Conservation (phyloP, 1,139 yeast genomes). For the Suhomyces bolitotheri region DNA sequence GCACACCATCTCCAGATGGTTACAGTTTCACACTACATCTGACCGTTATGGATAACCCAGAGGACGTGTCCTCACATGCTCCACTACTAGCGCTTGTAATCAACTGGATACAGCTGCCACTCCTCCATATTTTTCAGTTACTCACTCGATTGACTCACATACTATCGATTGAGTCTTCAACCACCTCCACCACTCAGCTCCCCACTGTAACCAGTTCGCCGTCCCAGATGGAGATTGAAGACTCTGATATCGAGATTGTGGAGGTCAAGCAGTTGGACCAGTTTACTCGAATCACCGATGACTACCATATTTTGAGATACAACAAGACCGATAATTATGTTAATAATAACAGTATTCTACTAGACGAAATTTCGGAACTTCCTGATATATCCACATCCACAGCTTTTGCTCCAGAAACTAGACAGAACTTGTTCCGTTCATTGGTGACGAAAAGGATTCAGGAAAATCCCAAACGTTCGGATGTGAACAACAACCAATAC, state of each 20-base stretch:
- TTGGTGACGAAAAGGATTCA: slow-evolving; percentile 9
- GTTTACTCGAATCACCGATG: slow-evolving; percentile 13
- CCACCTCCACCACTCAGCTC: not conserved
- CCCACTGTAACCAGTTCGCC: not conserved
- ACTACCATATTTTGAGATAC: slow-evolving; percentile 14
- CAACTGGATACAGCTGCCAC: slow-evolving; percentile 1
- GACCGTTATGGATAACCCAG: slow-evolving; percentile 2
- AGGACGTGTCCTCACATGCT: slow-evolving; percentile 2
- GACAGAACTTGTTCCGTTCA: slow-evolving; percentile 9
- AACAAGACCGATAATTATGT: not conserved
- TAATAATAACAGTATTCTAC: slow-evolving; percentile 17
- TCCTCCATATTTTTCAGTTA: not conserved
- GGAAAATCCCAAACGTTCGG: not conserved
- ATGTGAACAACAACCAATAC: slow-evolving; percentile 9
- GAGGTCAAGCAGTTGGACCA: slow-evolving; percentile 5
- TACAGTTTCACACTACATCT: no score
- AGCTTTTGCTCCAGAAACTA: not conserved
- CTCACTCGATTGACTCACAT: not conserved
- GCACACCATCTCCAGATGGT: no score
- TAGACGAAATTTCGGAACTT: slow-evolving; percentile 12
- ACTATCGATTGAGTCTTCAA: not conserved
- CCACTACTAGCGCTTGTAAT: not conserved
- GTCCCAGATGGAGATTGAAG: not conserved
- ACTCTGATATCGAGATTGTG: slow-evolving; percentile 8
- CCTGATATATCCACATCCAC: slow-evolving; percentile 5